These are phyloP conservation scores for Heritiera littoralis DNA, from an alignment of 345 rosid genomes.

Conservation along the genomic window DNA sequence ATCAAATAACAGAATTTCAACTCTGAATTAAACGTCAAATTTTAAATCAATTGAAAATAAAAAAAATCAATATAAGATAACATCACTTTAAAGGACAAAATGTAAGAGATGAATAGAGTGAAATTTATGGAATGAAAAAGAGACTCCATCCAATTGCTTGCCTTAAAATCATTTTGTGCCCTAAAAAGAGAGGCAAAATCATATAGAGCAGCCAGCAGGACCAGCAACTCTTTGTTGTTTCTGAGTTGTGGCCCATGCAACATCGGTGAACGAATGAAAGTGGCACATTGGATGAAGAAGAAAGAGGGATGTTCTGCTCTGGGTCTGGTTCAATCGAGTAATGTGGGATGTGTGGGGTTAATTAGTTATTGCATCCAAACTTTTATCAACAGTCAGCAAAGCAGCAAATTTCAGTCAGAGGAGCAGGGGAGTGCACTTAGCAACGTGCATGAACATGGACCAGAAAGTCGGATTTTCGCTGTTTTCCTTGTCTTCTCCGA, in stretches of 20 bases:
- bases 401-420: not conserved
- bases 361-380: not conserved
- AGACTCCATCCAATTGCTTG: no score
- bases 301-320: not conserved
- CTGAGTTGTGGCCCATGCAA: not conserved
- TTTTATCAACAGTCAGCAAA: not conserved
- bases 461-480: not conserved
- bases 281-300: not conserved
- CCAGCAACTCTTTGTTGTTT: not conserved
- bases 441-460: conserved; percentile 1
- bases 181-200: not conserved
- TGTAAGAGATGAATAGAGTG: no score
- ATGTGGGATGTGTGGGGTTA: not conserved
- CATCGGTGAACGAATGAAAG: not conserved
- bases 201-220: not conserved
- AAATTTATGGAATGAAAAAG: no score
- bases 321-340: not conserved
- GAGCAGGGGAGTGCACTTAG: not conserved
- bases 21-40: no score
- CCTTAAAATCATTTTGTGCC: no score
- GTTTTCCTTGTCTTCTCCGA: not conserved
- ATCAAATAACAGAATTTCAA: no score
- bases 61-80: no score
- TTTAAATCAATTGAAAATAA: no score
- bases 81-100: no score